These are phyloP conservation scores for Hymenotorrendiella dingleyae DNA, from an alignment of 2,329 filamentous ascomycete genomes.

Conservation along the genomic window DNA sequence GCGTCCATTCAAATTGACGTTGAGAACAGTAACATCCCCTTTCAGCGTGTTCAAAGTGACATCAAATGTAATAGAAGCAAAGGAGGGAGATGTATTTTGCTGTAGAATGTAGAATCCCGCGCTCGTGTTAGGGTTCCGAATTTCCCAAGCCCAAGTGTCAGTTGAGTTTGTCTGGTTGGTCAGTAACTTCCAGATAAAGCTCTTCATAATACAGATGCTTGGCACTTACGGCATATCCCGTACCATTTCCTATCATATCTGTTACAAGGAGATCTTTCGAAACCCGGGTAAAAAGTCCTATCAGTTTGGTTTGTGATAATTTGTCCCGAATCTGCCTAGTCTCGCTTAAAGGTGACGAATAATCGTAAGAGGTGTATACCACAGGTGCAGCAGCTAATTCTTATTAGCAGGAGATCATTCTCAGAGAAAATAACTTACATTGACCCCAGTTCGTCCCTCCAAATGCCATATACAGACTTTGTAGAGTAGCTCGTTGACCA, in stretches of 20 bases:
- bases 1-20: constrained; percentile 43
- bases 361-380: constrained; percentile 43
- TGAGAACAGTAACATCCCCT: constrained; percentile 38
- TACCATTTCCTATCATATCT: constrained; percentile 49
- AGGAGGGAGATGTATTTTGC: constrained; percentile 40
- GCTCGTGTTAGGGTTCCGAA: constrained; percentile 44
- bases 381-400: constrained; percentile 37
- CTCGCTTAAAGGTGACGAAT: constrained; percentile 45
- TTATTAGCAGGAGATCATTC: not conserved
- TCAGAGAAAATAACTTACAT: constrained; percentile 24
- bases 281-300: constrained; percentile 48
- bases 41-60: constrained; percentile 42
- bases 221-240: constrained; percentile 38
- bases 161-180: constrained; percentile 29
- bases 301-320: constrained; percentile 47
- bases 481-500: constrained; percentile 42
- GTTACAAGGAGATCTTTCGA: constrained; percentile 45
- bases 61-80: constrained; percentile 39
- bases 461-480: constrained; percentile 47
- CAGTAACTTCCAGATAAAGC: constrained; percentile 6
- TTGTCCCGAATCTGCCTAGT: constrained; percentile 48
- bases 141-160: constrained; percentile 44
- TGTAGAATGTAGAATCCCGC: constrained; percentile 46
- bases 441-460: constrained; percentile 54
- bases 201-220: no score